These are phyloP conservation scores for Hymenoscyphus scutula DNA, from an alignment of 2,329 filamentous ascomycete genomes.

Conservation along the genomic window DNA sequence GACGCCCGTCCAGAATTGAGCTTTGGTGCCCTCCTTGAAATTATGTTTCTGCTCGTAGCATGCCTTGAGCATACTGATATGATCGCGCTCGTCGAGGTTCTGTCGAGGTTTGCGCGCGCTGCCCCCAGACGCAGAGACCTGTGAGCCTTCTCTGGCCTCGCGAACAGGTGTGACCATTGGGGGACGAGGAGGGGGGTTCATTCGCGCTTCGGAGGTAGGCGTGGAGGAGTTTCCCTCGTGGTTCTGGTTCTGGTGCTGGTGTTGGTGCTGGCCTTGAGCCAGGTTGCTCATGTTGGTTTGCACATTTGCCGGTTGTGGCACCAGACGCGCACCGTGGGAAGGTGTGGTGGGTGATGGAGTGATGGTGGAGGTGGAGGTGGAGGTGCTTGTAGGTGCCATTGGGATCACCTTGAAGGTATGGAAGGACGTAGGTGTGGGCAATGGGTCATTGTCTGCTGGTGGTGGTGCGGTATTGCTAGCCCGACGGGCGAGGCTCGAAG, in stretches of 20 bases:
- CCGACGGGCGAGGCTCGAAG: background rate
- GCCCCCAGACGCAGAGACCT: slow-evolving; percentile 30
- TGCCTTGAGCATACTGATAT: slow-evolving; percentile 35
- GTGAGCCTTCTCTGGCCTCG: slow-evolving; percentile 35
- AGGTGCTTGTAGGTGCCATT: slow-evolving; percentile 30
- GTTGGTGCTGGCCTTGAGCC: background rate
- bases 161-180: slow-evolving; percentile 33
- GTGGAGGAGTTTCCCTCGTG: slow-evolving; percentile 26
- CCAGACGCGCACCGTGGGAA: slow-evolving; percentile 25
- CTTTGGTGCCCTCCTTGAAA: slow-evolving; percentile 37
- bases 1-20: slow-evolving; percentile 36
- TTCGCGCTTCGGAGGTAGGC: slow-evolving; percentile 30
- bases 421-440: slow-evolving; percentile 29
- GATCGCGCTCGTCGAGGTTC: slow-evolving; percentile 36
- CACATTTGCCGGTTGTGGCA: slow-evolving; percentile 14
- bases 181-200: slow-evolving; percentile 35
- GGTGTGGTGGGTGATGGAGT: slow-evolving; percentile 29
- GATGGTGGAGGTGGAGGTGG: slow-evolving; percentile 27
- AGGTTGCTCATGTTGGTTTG: slow-evolving; percentile 11
- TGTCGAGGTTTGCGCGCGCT: slow-evolving; percentile 36
- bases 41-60: slow-evolving; percentile 33
- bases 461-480: slow-evolving; percentile 4
- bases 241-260: slow-evolving; percentile 18
- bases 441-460: slow-evolving; percentile 12
- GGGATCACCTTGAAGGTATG: slow-evolving; percentile 36